Percentiles rank a stretch among this genome's conserved stretches.
Evolutionary conservation across 805 yeast species (phyloP).

Genomic region (Starmerella floris): DNA sequence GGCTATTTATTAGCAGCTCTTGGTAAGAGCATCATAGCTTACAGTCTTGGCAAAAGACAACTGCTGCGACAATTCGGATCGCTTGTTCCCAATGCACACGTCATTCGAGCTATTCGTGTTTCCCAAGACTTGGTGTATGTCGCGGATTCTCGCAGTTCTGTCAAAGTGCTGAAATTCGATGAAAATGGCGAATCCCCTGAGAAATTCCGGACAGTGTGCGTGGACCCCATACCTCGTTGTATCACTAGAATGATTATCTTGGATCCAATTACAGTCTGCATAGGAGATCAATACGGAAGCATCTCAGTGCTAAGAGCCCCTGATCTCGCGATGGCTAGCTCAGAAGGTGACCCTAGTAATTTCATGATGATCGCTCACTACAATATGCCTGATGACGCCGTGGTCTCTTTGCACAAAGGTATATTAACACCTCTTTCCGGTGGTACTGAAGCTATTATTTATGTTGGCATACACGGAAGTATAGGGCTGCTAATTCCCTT

Average conservation of each 20-base stretch:
- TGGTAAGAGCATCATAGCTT: constrained; percentile 30
- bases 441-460: constrained; percentile 44
- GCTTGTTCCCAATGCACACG: constrained; percentile 33
- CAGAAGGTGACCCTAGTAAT: too few species aligned
- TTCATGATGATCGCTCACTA: too few species aligned
- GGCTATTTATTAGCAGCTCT: constrained; percentile 51
- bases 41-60: constrained; percentile 66
- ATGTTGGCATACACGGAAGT: constrained; percentile 70
- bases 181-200: constrained; percentile 26
- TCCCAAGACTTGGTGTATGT: constrained; percentile 49
- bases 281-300: constrained; percentile 84
- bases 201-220: constrained; percentile 48
- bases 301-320: constrained; percentile 38
- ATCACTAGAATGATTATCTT: constrained; percentile 46
- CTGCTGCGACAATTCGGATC: constrained; percentile 52
- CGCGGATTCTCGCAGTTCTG: constrained; percentile 61
- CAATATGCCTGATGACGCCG: too few species aligned
- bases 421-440: constrained; percentile 45
- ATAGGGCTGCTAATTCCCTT: constrained; percentile 65
- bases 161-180: constrained; percentile 44
- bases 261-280: constrained; percentile 64
- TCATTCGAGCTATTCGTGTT: constrained; percentile 42
- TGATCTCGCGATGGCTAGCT: too few species aligned
- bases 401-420: constrained; percentile 46
- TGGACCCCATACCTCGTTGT: constrained; percentile 56